Evolutionary conservation across 768 basidiomycete species (phyloP), one percentile per base, ranked within the genome.

Genomic region (Podaxis carcinomalis): DNA sequence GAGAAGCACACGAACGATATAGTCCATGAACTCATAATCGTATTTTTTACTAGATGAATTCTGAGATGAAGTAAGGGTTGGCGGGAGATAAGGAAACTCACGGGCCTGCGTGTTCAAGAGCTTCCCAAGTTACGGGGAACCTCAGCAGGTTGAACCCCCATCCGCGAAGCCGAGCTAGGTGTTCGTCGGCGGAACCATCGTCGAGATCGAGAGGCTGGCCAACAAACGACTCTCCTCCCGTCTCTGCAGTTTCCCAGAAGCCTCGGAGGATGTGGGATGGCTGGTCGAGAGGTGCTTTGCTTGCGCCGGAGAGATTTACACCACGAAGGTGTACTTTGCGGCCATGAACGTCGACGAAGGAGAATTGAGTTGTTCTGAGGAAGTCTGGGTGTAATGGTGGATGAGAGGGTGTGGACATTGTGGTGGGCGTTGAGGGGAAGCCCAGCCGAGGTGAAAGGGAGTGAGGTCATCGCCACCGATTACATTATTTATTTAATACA

Each of bases 81-180:
- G 62, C 57, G 37, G 10, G 21, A 28, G 51, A 35, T 65, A 46
- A 28, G 47, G 21, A 44, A 0, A 89, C 95, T 85, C 72, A 97
- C 94, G 97, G 97, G 71, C 95, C 96, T 61, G 82, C 87, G 71
- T 93, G 94, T 73, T 98, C 97, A 14, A 99, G 73, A 0, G 92
- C 82, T 70, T 99, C 97, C 97, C 97, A 99, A 0, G 92, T 88
- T n/a, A 98, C 81, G 7, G 92, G 82, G 73, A 87, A 86, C 75
- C 93, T 78, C 16, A 98, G 74, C 69, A 89, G 78, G 68, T 93
- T 97, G 75, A 94, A 98, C 0, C 97, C 97, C 96, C 95, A 99
- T 0, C 89, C 90, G 62, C 82, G 80, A 28, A 99, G 75, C n/a
- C 97, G 80, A 3, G 86, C 80, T 0, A 99, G 78, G 66, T 98